phyloP scores from a whole-genome alignment of 768 basidiomycete species.

The Gymnopilus junonius region DNA sequence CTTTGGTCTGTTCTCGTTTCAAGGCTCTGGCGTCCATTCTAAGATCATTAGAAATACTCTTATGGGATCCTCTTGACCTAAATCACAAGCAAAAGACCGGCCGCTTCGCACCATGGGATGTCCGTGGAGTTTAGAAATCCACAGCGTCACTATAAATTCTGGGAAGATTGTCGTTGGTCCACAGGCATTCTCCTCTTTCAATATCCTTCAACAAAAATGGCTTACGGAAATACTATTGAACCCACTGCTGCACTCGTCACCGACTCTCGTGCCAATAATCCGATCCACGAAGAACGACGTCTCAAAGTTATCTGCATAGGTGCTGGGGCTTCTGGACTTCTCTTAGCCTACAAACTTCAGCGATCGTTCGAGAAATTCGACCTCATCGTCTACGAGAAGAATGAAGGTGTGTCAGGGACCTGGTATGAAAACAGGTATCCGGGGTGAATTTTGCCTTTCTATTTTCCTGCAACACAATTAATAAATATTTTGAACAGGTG shows the following conservation, averaged over 20 bases:
- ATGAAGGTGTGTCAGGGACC: constrained; percentile 34
- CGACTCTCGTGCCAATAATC: constrained; percentile 15
- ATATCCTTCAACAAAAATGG: neutral
- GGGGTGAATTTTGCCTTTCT: constrained; percentile 22
- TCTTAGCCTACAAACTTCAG: constrained; percentile 38
- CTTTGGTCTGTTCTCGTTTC: no score
- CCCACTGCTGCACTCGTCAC: neutral
- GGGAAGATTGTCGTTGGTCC: neutral
- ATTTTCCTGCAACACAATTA: neutral
- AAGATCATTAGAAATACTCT: no score
- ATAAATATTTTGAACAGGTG: constrained; percentile 8
- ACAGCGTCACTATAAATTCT: neutral
- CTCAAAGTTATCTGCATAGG: constrained; percentile 37
- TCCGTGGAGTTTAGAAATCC: no score
- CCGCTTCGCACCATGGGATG: no score
- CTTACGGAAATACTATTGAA: neutral
- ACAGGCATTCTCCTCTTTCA: neutral
- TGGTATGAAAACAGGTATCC: constrained; percentile 43
- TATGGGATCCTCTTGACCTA: no score
- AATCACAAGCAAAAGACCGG: no score
- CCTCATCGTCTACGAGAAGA: constrained; percentile 38
- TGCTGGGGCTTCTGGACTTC: constrained; percentile 40
- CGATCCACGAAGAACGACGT: constrained; percentile 31
- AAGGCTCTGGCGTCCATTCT: no score
- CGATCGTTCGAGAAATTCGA: constrained; percentile 37